These are phyloP conservation scores for Crithidia mellificae DNA, from an alignment of 208 protist species.

Conservation along the genomic window DNA sequence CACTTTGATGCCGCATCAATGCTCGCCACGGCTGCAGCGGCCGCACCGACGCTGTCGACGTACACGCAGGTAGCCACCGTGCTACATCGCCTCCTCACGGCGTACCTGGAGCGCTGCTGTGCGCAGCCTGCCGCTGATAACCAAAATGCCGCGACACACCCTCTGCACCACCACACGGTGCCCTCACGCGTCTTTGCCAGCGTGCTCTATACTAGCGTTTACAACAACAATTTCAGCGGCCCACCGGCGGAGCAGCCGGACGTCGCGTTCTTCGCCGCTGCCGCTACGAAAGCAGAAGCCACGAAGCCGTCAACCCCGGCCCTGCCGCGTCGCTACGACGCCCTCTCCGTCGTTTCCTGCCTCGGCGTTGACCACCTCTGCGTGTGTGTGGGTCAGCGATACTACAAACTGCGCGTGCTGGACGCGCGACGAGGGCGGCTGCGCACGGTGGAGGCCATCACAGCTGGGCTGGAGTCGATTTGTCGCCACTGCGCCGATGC, in stretches of 20 bases:
- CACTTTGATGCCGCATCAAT: neutral
- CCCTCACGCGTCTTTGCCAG: slow-evolving; percentile 21
- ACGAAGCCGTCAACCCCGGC: neutral
- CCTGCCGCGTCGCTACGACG: slow-evolving; percentile 25
- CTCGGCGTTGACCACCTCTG: slow-evolving; percentile 54
- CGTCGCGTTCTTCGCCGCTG: slow-evolving; percentile 22
- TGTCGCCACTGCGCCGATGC: slow-evolving; percentile 18
- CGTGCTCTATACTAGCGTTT: slow-evolving; percentile 25
- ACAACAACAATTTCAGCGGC: slow-evolving; percentile 31
- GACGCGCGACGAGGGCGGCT: slow-evolving; percentile 35
- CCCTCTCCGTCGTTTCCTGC: slow-evolving; percentile 21
- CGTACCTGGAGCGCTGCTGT: slow-evolving; percentile 26
- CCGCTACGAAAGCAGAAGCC: neutral
- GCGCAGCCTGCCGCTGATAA: too few relatives aligned
- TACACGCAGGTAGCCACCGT: slow-evolving; percentile 13
- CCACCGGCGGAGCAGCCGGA: slow-evolving; percentile 36
- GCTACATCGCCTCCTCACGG: slow-evolving; percentile 15
- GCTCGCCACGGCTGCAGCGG: neutral
- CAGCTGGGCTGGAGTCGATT: slow-evolving; percentile 31
- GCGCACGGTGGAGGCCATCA: slow-evolving; percentile 19
- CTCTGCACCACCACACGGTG: too few relatives aligned
- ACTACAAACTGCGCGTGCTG: slow-evolving; percentile 71
- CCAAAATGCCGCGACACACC: too few relatives aligned
- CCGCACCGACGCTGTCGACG: neutral
- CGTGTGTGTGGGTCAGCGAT: slow-evolving; percentile 71